Base-by-base conservation (phyloP, 805 yeast genomes). In the Ascoidea rubescens region DNA sequence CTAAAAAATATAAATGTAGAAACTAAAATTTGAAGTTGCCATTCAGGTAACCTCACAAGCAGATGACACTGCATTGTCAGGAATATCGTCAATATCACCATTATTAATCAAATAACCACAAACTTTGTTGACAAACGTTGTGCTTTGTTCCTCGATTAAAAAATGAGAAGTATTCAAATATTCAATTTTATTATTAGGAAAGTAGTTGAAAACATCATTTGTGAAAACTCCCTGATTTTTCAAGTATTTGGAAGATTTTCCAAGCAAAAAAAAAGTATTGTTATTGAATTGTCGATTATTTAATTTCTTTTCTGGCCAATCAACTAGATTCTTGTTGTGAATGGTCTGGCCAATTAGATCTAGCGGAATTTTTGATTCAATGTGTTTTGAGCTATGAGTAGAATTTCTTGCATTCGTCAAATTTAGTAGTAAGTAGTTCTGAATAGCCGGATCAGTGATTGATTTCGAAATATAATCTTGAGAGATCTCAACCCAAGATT, bases 151-250 rank as follows among this genome's bases (percentile, higher is more conserved):
- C 4, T 33, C 21, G 2, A 46, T 14, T 6, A 55, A 31, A 31
- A 51, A 53, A 51, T 68, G 71, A 1, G 67, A 62, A 4, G 66
- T 54, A 37, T 60, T 50, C 50, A 67, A 61, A 47, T 60, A 64
- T 7, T 53, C 49, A 2, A 68, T 55, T 17, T 43, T 45, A 14
- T 54, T 53, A n/a, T 60, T 60, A 1, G 66, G 66, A 51, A 63
- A 69, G 5, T 50, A 50, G 31, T 53, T 51, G 16, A 51, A 52
- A 8, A 64, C 51, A 31, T 53, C 55, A n/a, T 53, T 31, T 31
- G 49, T 51, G 5, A 37, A 10, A 37, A 37, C 14, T 2, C 43
- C 43, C 14, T 37, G 43, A 37, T 28, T 42, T n/a, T 49, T 17
- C 31, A 48, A 31, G 42, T 10, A 43, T 28, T 33, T n/a, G 1